Base-by-base conservation (phyloP, 768 basidiomycete genomes). In the Boletus coccyginus region DNA sequence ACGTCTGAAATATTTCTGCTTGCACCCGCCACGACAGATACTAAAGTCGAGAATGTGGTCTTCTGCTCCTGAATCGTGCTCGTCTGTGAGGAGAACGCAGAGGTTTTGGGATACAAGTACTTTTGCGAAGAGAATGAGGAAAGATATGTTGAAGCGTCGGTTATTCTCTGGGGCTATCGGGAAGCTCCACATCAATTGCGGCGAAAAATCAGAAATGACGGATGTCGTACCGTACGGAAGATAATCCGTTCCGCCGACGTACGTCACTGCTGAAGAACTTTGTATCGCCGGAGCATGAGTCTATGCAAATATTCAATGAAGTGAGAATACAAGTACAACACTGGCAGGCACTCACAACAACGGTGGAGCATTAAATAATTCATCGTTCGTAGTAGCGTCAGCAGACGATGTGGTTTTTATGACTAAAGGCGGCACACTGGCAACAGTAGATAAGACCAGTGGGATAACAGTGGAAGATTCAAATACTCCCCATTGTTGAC, bases 11-110 rank as follows among this genome's bases (percentile, higher is more conserved):
- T 68, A 38, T 73, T 70, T 45, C 77, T 77, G 55, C 75, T 67
- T 5, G 66, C 52, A 51, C 74, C 70, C 7, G 76, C 78, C 21
- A 73, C 67, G 31, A 80, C 55, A 19, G 77, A 68, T 21, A 78
- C 70, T 3, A 33, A 40, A 33, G 10, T 2, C 2, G 78, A 66
- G 17, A 80, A 75, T 17, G 80, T 81, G 14, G 78, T 76, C 33
- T 74, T 73, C 2, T 66, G 61, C 29, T 29, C 42, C 3, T 73
- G 77, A 42, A 75, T 68, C 5, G 78, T 80, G 60, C 75, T 75
- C 13, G 78, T 77, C 24, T 62, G 62, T 13, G 73, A 72, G 27
- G 66, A 54, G 7, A 21, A 46, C 38, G 36, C 8, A 21, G 56
- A 47, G 35, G 45, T 29, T 6, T 17, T 33, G 7, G 33, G 21